Conservation (phyloP, 2,329 filamentous ascomycete species). For the Pyrenochaeta sp. region DNA sequence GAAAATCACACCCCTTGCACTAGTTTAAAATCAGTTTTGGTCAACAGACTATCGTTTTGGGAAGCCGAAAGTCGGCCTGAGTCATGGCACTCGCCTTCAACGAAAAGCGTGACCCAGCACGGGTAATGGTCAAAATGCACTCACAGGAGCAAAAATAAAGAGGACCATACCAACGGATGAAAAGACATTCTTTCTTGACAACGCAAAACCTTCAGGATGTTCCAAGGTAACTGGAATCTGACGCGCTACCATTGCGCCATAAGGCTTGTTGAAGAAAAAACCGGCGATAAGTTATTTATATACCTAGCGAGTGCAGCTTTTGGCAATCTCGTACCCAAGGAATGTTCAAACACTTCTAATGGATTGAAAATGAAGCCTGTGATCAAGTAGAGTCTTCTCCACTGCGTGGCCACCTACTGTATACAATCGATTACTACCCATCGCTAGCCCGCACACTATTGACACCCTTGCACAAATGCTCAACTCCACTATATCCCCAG, state of each 20-base stretch:
- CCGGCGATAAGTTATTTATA: neutral
- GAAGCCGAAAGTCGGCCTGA: neutral
- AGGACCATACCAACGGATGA: neutral
- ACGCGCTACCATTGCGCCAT: neutral
- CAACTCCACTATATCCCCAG: neutral
- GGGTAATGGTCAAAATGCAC: no score
- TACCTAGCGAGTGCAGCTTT: neutral
- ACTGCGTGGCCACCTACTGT: no score
- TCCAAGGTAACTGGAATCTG: neutral
- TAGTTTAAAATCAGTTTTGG: neutral
- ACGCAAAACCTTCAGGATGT: neutral
- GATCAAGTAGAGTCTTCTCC: neutral
- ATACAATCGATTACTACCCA: neutral
- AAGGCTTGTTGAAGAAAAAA: neutral
- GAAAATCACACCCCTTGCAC: neutral
- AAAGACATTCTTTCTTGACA: constrained; percentile 6
- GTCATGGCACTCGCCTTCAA: neutral
- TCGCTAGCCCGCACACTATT: neutral
- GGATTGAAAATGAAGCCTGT: neutral
- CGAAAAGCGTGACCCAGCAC: neutral
- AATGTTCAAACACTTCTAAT: no score
- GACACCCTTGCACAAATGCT: neutral
- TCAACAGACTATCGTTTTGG: neutral
- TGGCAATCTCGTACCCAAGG: no score
- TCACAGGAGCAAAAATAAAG: neutral